A percentile compares a stretch with the other conserved stretches of the same genome.
These are phyloP conservation scores for Cordyceps farinosa DNA, from an alignment of 2,329 filamentous ascomycete genomes.

Conservation along the genomic window DNA sequence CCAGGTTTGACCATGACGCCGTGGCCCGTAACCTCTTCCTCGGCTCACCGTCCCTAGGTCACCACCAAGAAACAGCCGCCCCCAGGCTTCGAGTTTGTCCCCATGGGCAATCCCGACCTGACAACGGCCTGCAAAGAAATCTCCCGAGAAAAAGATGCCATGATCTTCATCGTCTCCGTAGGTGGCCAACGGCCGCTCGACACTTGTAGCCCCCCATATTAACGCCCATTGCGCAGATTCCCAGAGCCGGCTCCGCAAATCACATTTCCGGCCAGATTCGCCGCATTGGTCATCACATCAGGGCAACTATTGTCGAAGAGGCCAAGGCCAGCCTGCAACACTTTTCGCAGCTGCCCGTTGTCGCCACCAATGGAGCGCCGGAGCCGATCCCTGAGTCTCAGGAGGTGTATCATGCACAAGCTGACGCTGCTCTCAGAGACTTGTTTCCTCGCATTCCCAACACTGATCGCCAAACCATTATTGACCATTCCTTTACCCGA, in stretches of 20 bases:
- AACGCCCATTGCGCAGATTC: conserved; percentile 24
- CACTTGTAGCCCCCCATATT: conserved; percentile 17
- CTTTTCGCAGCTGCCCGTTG: conserved; percentile 23
- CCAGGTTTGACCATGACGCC: conserved; percentile 40
- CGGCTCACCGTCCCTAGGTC: conserved; percentile 39
- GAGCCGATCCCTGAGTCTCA: conserved; percentile 60
- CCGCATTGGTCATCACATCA: conserved; percentile 58
- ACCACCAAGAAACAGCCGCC: conserved; percentile 51
- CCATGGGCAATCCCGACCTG: conserved; percentile 58
- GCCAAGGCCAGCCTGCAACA: conserved; percentile 37
- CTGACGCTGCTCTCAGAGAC: conserved; percentile 59
- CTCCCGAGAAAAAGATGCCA: conserved; percentile 57
- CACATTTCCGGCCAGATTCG: conserved; percentile 51
- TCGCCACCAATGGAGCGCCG: conserved; percentile 34
- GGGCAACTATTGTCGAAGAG: conserved; percentile 56
- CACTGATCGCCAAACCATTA: conserved; percentile 59
- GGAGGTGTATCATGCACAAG: conserved; percentile 58
- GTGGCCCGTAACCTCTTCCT: background rate
- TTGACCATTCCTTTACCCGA: conserved; percentile 61
- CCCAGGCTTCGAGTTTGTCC: conserved; percentile 60
- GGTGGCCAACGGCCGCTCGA: conserved; percentile 20
- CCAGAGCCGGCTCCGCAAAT: conserved; percentile 32
- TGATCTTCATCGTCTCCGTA: conserved; percentile 62
- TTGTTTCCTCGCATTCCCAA: conserved; percentile 64
- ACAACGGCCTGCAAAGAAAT: conserved; percentile 62